These are phyloP conservation scores for Malbranchea zuffiana DNA, from an alignment of 2,329 filamentous ascomycete genomes.

Conservation along the genomic window DNA sequence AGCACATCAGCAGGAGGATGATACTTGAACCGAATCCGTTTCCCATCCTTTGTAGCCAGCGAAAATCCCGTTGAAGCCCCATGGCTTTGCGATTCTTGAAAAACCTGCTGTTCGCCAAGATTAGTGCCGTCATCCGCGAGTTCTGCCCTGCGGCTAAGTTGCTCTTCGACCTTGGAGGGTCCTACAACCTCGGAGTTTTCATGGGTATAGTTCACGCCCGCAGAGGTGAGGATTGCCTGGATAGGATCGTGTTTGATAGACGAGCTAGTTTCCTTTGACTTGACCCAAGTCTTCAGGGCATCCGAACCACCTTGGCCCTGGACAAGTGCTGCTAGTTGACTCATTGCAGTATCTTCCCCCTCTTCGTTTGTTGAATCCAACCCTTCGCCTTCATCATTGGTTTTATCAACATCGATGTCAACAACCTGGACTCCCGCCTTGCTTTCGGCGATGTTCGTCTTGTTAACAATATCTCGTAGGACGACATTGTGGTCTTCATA, in stretches of 20 bases:
- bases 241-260: conserved; percentile 56
- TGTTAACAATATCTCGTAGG: conserved; percentile 91
- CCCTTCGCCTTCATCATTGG: conserved; percentile 42
- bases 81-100: conserved; percentile 20
- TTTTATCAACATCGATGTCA: conserved; percentile 60
- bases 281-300: conserved; percentile 32
- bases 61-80: conserved; percentile 10
- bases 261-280: conserved; percentile 25
- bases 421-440: conserved; percentile 70
- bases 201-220: conserved; percentile 89
- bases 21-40: conserved; percentile 48
- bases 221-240: conserved; percentile 75
- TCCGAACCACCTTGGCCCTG: conserved; percentile 31
- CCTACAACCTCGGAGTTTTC: conserved; percentile 94
- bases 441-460: conserved; percentile 92
- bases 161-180: conserved; percentile 79
- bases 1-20: conserved; percentile 64
- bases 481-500: conserved; percentile 71
- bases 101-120: conserved; percentile 27
- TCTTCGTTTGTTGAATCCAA: conserved; percentile 26
- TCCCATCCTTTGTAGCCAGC: conserved; percentile 20
- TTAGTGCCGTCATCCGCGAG: conserved; percentile 24
- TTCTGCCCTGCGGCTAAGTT: conserved; percentile 66
- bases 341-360: conserved; percentile 56
- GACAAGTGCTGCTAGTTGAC: conserved; percentile 57